These are phyloP conservation scores for Cucurbita argyrosperma DNA, from an alignment of 306 rosid genomes.

Conservation along the genomic window DNA sequence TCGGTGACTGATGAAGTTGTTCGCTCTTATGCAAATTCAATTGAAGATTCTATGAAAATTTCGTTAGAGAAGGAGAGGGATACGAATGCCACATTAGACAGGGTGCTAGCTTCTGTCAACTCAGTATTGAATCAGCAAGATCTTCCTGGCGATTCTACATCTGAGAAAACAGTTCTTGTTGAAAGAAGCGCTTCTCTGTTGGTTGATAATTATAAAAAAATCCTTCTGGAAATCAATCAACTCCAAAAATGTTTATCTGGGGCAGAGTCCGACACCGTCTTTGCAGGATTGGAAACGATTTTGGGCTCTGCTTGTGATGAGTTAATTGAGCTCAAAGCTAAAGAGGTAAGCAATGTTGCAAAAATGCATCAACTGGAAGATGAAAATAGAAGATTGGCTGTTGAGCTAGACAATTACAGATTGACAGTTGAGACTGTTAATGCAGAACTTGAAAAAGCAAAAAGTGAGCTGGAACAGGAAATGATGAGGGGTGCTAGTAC, in stretches of 20 bases:
- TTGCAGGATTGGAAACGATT: slow-evolving; percentile 27
- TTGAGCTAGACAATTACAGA: slow-evolving; percentile 47
- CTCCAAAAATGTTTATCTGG: slow-evolving; percentile 38
- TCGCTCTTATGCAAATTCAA: slow-evolving; percentile 9
- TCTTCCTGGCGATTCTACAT: slow-evolving; percentile 27
- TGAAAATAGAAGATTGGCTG: slow-evolving; percentile 45
- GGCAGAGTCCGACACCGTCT: slow-evolving; percentile 26
- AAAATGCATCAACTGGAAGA: slow-evolving; percentile 41
- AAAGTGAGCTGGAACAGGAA: slow-evolving; percentile 70
- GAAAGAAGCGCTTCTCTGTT: slow-evolving; percentile 43
- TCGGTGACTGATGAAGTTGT: slow-evolving; percentile 18
- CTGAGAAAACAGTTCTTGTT: slow-evolving; percentile 34
- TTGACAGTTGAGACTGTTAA: slow-evolving; percentile 28
- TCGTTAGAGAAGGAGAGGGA: slow-evolving; percentile 26
- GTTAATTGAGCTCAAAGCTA: slow-evolving; percentile 51
- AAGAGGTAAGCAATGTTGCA: slow-evolving; percentile 37
- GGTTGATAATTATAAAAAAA: slow-evolving; percentile 35
- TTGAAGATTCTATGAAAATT: slow-evolving; percentile 18
- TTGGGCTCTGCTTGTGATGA: slow-evolving; percentile 38
- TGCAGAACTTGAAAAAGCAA: slow-evolving; percentile 44
- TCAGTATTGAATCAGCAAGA: slow-evolving; percentile 36
- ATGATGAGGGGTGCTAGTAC: slow-evolving; percentile 46
- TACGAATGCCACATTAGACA: slow-evolving; percentile 31
- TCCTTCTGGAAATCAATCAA: slow-evolving; percentile 51
- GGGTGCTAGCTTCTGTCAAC: slow-evolving; percentile 39